Conservation (phyloP, 148 eudicot species). For the Mesembryanthemum crystallinum region DNA sequence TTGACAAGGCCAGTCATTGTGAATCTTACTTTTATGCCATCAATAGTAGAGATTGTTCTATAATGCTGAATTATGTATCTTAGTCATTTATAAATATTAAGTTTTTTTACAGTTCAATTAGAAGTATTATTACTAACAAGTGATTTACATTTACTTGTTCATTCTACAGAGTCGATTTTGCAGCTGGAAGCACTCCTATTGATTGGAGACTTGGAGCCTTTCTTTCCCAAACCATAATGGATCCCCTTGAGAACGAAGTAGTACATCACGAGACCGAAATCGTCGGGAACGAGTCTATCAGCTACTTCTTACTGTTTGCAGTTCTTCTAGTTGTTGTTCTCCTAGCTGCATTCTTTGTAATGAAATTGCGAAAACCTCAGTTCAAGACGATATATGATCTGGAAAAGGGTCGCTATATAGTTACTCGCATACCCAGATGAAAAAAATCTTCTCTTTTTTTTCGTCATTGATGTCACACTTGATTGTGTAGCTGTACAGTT, state of each 20-base stretch:
- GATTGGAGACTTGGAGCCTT: conserved; percentile 52
- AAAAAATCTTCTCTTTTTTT: not conserved
- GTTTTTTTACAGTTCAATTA: no score
- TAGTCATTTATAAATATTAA: no score
- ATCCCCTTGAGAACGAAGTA: conserved; percentile 24
- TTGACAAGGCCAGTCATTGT: no score
- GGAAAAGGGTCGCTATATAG: conserved; percentile 49
- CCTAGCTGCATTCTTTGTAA: conserved; percentile 37
- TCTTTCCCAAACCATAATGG: conserved; percentile 33
- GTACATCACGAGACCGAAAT: conserved; percentile 30
- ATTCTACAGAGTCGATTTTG: conserved; percentile 22
- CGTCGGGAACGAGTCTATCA: conserved; percentile 33
- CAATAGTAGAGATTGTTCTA: no score
- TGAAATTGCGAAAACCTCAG: conserved; percentile 52
- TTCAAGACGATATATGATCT: conserved; percentile 46
- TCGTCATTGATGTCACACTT: conserved; percentile 10
- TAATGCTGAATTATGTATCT: no score
- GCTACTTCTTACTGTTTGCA: conserved; percentile 39
- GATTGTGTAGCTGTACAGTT: conserved; percentile 16
- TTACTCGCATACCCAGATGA: conserved; percentile 41
- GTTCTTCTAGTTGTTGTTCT: conserved; percentile 35
- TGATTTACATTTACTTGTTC: not conserved
- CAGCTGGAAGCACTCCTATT: conserved; percentile 26
- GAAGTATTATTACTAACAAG: not conserved
- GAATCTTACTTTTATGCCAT: no score